Percentiles rank a stretch among this genome's conserved stretches.
phyloP scores from a whole-genome alignment of 108 stramenopile species.

The Nannochloropsis salina region DNA sequence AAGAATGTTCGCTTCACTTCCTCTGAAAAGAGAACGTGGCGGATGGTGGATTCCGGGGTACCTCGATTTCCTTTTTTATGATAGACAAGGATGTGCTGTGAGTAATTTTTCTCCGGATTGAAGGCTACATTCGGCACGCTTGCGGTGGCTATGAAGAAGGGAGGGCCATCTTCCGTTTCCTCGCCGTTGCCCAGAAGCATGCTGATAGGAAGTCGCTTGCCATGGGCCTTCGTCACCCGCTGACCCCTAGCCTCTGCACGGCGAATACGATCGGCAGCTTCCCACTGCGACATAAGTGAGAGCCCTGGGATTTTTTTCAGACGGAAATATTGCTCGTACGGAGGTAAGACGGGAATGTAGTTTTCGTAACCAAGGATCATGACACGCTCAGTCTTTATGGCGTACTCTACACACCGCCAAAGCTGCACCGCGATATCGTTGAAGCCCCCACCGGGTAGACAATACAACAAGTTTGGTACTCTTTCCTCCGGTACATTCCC shows the following conservation, averaged over 20 bases:
- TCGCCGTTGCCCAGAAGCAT: not conserved
- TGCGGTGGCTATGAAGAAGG: not conserved
- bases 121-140: not conserved
- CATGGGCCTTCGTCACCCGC: not conserved
- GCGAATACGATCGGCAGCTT: not conserved
- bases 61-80: not conserved
- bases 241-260: not conserved
- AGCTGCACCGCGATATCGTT: not conserved
- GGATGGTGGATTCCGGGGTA: not conserved
- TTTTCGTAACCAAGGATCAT: not conserved
- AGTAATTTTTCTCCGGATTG: not conserved
- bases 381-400: not conserved
- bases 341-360: not conserved
- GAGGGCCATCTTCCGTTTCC: conserved; percentile 2
- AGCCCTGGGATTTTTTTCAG: not conserved
- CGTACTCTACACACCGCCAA: conserved; percentile 12
- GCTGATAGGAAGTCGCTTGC: not conserved
- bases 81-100: not conserved
- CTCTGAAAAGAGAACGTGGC: not conserved
- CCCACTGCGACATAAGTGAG: not conserved
- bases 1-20: not conserved
- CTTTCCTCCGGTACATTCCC: too few relatives aligned
- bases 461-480: not conserved
- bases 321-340: conserved; percentile 11
- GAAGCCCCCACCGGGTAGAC: not conserved